Evolutionary conservation across 2,329 filamentous ascomycete genomes (phyloP).

Genomic region (Tolypocladium ophioglossoides): DNA sequence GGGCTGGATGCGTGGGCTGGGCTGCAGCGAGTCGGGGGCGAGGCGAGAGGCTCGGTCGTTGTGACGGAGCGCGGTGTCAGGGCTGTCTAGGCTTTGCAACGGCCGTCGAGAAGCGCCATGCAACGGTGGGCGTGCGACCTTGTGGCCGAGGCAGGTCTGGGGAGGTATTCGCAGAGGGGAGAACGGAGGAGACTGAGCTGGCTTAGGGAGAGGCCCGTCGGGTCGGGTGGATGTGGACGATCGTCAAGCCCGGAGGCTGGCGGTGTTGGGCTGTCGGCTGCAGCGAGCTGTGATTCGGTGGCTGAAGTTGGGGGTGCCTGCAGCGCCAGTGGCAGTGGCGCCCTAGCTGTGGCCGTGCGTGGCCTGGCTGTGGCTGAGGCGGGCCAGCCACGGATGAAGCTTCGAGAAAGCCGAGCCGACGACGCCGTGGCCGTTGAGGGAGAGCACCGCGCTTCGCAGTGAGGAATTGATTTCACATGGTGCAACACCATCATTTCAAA

Average conservation of each 20-base stretch:
- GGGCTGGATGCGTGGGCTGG: neutral
- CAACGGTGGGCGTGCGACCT: neutral
- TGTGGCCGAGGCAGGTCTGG: neutral
- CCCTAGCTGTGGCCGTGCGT: neutral
- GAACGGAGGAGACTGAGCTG: neutral
- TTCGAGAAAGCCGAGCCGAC: neutral
- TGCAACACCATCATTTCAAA: neutral
- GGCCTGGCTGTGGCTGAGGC: neutral
- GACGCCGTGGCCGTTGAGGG: neutral
- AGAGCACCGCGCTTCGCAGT: too few relatives aligned
- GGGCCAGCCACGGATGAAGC: neutral
- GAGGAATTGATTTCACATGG: too few relatives aligned
- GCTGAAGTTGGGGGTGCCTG: conserved; percentile 1
- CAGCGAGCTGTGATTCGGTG: conserved; percentile 6
- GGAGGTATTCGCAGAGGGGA: neutral
- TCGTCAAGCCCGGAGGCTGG: neutral
- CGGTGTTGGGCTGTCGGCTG: neutral
- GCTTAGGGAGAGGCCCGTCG: neutral
- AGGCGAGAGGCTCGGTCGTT: neutral
- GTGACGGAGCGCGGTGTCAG: neutral
- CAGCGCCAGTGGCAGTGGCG: neutral
- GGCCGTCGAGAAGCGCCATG: neutral
- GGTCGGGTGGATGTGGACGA: neutral
- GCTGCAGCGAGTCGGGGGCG: neutral
- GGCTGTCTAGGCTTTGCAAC: neutral